Base-by-base conservation (phyloP, 805 yeast species). In the Zygosaccharomyces pseudorouxii region DNA sequence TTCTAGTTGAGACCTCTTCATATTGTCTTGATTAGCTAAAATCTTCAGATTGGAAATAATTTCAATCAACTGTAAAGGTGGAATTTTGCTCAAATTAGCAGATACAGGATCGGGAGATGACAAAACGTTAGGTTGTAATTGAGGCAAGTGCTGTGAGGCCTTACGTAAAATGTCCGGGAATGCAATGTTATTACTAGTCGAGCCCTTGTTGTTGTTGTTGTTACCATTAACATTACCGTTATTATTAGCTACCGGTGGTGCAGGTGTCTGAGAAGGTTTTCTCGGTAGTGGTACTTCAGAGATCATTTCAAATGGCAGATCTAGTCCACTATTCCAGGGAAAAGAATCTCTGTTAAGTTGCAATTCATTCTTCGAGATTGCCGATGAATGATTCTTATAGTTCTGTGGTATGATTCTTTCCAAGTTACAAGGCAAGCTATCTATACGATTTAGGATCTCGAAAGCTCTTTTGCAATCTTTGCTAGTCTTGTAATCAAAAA, bases 11-110 rank as follows among this genome's bases (percentile, higher is more conserved):
- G 30, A 64, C 57, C 31, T 78, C 48, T 55, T 58, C 27, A 57
- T 71, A 49, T 75, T 74, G 5, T 80, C 76, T 39, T 80, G 76
- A 31, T 70, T 71, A 29, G 82, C 68, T 5, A 81, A 68, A 29
- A 76, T 73, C 63, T 84, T 85, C 53, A 86, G 67, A 52, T 81
- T 83, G 5, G 89, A 77, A 20, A 86, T 72, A 37, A 85, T 71
- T 60, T 84, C 89, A 28, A 86, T 78, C 46, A 86, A 67, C 54
- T 82, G 84, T 12, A 82, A 77, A 3, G 93, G 93, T 3, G 88
- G 84, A 18, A 85, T 77, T 38, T 77, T 70, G 50, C 84, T 75
- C 51, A 86, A 67, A 25, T 82, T 83, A 50, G 75, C 72, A 27
- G 83, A 81, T 38, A 84, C 79, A 36, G 76, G 76, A 56, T 82